Evolutionary conservation across 1,284 basidiomycete genomes (phyloP), one percentile per base, ranked within the genome.

Genomic region (Tremellales sp.): DNA sequence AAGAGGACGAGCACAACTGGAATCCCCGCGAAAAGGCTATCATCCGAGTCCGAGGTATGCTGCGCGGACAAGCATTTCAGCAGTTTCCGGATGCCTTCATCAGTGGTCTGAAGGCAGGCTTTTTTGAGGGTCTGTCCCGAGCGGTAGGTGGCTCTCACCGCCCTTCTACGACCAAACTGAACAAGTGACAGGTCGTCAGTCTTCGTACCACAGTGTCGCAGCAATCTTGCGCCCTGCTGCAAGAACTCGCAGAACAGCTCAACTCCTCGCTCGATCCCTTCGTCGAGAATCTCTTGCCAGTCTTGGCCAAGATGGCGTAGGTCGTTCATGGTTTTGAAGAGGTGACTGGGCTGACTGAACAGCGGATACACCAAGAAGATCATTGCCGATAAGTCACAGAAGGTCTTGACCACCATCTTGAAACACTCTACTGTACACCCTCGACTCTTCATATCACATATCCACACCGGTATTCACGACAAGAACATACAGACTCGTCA

Each of bases 1-100:
- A 84, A 74, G 96, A 99, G 75, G 90, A 88, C 0, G 94, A 98
- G 67, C 89, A 94, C 61, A 99, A 99, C 65, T 99, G 94, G 94
- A 80, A 82, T 37, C 76, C 79, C 22, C 81, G 94, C 54, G 94
- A 99, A 57, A 82, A 81, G 54, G 80, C 85, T 12, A 79, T 97
- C 51, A 78, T 84, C 42, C 81, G 83, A 15, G 83, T 98, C 10
- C 82, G 96, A 43, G 93, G 94, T 5, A 92, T 98, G 88, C 73
- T 99, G 53, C 87, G 85, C 58, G 89, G 87, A 24, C 85, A 86
- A 41, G 85, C 86, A 1, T 84, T 89, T 61, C 70, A 77, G 24
- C 83, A 86, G 49, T 91, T 85, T 62, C 70, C 79, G 2, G 86
- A 89, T 2, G 76, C 81, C 2, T 96, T 97, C 67, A 61, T 91